Evolutionary conservation across 2,329 filamentous ascomycete genomes (phyloP), one percentile per base, ranked within the genome.

Genomic region (Pseudopithomyces chartarum): DNA sequence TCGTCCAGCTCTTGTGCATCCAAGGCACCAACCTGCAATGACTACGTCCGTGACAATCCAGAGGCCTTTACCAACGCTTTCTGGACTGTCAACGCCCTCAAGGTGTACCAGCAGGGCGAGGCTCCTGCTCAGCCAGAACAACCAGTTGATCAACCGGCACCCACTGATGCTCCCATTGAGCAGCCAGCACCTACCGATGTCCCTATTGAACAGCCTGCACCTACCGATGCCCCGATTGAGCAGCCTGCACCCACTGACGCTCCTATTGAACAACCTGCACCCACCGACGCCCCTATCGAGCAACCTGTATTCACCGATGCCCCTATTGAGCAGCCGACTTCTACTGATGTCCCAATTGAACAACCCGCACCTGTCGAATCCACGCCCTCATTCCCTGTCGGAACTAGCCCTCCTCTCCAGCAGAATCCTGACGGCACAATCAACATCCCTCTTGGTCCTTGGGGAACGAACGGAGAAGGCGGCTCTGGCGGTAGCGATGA

Each of bases 31-130:
- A 87, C 86, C 0, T 97, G 93, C 79, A 71, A 87, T 26, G 84
- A 86, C 22, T 96, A 86, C 72, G 92, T 96, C 20, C 81, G 81
- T 53, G 79, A 83, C 64, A 90, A 93, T 74, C 90, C 92, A 0
- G 68, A 76, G 8, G 90, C 82, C 12, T 96, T 95, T 73, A 70
- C 77, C 19, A 83, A 93, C 22, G 85, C 90, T 1, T 96, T 89
- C 79, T 96, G 91, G 90, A 77, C 85, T 57, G 83, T 96, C 76
- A 77, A 77, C 34, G 70, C 74, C 6, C 54, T 78, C 49, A 78
- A 76, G 60, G 74, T 78, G 0, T 78, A 77, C 60, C 62, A 71
- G 54, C 62, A 71, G 23, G 64, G 70, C n/a, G 19, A 43, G n/a
- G 32, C 49, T 11, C 29, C 49, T 10, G 34, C 56, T 20, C 32